Conservation (phyloP, 345 rosid species). For the Luvunga scandens region DNA sequence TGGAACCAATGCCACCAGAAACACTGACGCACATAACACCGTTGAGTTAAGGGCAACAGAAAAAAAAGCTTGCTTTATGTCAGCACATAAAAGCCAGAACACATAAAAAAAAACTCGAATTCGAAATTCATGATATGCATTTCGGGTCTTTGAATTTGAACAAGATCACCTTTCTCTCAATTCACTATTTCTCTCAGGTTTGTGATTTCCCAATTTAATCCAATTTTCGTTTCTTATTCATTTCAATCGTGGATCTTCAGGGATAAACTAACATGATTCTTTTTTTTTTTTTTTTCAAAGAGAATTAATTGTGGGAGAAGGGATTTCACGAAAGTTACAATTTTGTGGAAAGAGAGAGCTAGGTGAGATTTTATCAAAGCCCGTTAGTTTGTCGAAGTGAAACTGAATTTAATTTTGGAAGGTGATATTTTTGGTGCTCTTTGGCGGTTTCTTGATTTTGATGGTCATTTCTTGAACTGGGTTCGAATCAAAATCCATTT, state of each 20-base stretch:
- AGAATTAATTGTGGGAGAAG: conserved; percentile 13
- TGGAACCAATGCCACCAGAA: not conserved
- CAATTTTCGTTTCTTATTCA: not conserved
- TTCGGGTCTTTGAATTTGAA: conserved; percentile 8
- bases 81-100: conserved; percentile 12
- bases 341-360: conserved; percentile 19
- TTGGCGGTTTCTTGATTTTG: conserved; percentile 15
- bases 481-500: conserved; percentile 29
- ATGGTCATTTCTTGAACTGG: conserved; percentile 28
- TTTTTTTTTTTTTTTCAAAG: not conserved
- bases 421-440: conserved; percentile 22
- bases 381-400: not conserved
- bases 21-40: not conserved
- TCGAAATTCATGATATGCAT: not conserved
- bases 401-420: conserved; percentile 21
- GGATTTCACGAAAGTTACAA: conserved; percentile 16
- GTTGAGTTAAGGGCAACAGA: not conserved
- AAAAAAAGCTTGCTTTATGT: conserved; percentile 15
- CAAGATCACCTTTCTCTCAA: conserved; percentile 16
- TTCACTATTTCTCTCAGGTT: conserved; percentile 28
- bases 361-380: conserved; percentile 22
- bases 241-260: conserved; percentile 24
- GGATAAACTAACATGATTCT: not conserved
- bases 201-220: conserved; percentile 10
- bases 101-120: conserved; percentile 28